Base-by-base conservation (phyloP, 495 filamentous ascomycete genomes). In the Tuber melanosporum region DNA sequence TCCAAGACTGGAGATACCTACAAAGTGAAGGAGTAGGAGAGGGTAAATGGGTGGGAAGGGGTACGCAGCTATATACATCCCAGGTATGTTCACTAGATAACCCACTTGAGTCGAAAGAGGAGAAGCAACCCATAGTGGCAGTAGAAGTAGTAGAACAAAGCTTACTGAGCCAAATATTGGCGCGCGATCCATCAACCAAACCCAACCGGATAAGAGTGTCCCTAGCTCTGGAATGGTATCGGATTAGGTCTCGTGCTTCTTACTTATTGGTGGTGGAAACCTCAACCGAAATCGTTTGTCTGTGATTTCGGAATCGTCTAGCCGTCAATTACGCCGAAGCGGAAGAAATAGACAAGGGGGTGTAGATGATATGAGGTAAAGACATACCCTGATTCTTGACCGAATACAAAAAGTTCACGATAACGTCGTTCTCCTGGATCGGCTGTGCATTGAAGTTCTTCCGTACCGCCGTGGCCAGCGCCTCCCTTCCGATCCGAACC, bases 391-490 rank as follows among this genome's bases (percentile, higher is more conserved):
- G 86, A 78, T 86, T 87, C 76, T 88, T 87, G 36, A 94, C 91
- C 78, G 92, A 94, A 85, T 98, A 96, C 71, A 95, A 82, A 82
- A 97, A 92, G 79, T 93, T 90, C 32, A 94, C 93, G 74, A 97
- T 92, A 46, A 93, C 91, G 81, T 97, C 94, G 79, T 91, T 93
- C 84, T 98, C 94, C 73, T 90, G 91, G 19, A 97, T 89, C 15
- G 91, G 93, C 71, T 92, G 87, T 39, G 90, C 91, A 82, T 97
- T 97, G 84, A 98, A 97, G 84, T 97, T 92, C 85, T 94, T 97
- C 76, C 94, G 86, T 41, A 95, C 93, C 15, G 91, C 87, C 75
- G 90, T 87, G n/a, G 93, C 92, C 49, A 98, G 87, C 80, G 74
- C 74, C n/a, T 83, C 82, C 17, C 77, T 72, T 44, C 76, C 94